Percentiles rank a stretch among this genome's conserved stretches.
Conservation (phyloP, 164 flowering plant species). For the Dillenia turbinata region DNA sequence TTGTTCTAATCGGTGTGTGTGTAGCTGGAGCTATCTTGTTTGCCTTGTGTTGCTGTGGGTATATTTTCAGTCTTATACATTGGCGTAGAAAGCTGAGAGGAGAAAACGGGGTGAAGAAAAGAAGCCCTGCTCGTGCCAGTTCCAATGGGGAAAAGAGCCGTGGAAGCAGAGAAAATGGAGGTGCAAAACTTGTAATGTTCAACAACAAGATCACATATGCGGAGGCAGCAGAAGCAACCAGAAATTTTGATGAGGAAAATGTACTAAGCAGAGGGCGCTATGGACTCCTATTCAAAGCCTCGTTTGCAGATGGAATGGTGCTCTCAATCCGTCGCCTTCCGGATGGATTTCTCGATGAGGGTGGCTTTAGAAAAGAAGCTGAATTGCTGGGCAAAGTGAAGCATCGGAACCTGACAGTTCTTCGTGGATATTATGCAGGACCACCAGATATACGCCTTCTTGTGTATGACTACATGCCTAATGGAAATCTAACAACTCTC, state of each 20-base stretch:
- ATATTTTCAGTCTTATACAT: slow-evolving; percentile 44
- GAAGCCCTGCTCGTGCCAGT: slow-evolving; percentile 57
- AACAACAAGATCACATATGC: slow-evolving; percentile 62
- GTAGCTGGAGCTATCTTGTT: slow-evolving; percentile 42
- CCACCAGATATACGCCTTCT: slow-evolving; percentile 73
- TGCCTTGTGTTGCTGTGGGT: slow-evolving; percentile 58
- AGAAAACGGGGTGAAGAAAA: slow-evolving; percentile 63
- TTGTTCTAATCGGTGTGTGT: slow-evolving; percentile 44
- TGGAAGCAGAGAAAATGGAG: slow-evolving; percentile 59
- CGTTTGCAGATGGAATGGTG: slow-evolving; percentile 71
- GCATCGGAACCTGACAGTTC: slow-evolving; percentile 83
- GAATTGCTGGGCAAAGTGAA: slow-evolving; percentile 68
- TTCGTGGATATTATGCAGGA: slow-evolving; percentile 84
- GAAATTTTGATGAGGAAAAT: slow-evolving; percentile 88
- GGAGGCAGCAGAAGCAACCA: slow-evolving; percentile 78
- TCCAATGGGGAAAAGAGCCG: slow-evolving; percentile 52
- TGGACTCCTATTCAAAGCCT: slow-evolving; percentile 80
- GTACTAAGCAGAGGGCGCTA: slow-evolving; percentile 63
- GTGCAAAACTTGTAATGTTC: slow-evolving; percentile 83
- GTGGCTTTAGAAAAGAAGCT: slow-evolving; percentile 61
- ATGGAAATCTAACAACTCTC: slow-evolving; percentile 81
- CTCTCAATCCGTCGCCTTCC: slow-evolving; percentile 74
- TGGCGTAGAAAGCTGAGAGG: slow-evolving; percentile 56
- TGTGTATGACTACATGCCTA: slow-evolving; percentile 95
- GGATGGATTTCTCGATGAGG: slow-evolving; percentile 46